Conservation (phyloP, 2,329 filamentous ascomycete species). For the Xylaria digitata region DNA sequence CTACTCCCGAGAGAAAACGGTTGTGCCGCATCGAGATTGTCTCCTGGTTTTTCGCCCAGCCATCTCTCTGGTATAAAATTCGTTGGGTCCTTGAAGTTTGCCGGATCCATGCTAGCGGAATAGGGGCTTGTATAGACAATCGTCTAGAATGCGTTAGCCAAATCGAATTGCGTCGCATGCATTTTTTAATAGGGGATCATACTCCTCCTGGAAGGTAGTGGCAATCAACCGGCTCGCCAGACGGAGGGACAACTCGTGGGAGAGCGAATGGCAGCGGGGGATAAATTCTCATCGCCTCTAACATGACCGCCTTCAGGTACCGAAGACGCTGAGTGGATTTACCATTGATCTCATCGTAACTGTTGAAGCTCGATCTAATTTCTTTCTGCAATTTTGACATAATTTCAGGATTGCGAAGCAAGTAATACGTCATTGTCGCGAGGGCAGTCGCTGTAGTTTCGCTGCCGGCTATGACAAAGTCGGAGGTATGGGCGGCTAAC, state of each 20-base stretch:
- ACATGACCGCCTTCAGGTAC: conserved; percentile 36
- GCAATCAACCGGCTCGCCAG: conserved; percentile 36
- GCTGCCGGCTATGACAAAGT: conserved; percentile 45
- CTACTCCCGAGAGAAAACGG: conserved; percentile 33
- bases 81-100: conserved; percentile 32
- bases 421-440: conserved; percentile 34
- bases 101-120: conserved; percentile 35
- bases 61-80: conserved; percentile 41
- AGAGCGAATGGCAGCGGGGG: conserved; percentile 36
- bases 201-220: conserved; percentile 40
- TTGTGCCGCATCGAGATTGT: conserved; percentile 38
- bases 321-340: conserved; percentile 22
- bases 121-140: conserved; percentile 39
- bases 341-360: conserved; percentile 34
- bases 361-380: conserved; percentile 33
- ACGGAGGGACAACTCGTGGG: conserved; percentile 35
- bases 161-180: not conserved
- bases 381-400: conserved; percentile 32
- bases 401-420: conserved; percentile 32
- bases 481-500: conserved; percentile 46
- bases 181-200: conserved; percentile 13
- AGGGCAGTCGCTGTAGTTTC: conserved; percentile 40
- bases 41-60: conserved; percentile 29
- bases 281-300: conserved; percentile 39
- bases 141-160: conserved; percentile 25